Conservation (phyloP, 2,329 filamentous ascomycete genomes). For the Venturia asperata region DNA sequence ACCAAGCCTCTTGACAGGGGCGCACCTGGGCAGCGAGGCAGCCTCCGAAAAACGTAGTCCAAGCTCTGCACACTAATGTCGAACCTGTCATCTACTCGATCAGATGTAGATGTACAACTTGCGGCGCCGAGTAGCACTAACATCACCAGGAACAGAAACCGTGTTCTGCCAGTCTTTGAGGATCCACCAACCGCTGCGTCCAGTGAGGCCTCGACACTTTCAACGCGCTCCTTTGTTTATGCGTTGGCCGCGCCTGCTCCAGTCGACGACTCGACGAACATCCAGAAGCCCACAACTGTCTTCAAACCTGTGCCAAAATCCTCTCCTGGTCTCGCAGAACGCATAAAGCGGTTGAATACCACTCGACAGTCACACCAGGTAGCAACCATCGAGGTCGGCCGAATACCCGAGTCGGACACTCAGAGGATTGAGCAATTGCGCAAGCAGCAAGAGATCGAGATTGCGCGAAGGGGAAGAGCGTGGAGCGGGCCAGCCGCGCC, state of each 20-base stretch:
- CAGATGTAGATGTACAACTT: background rate
- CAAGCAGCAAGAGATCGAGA: slow-evolving; percentile 34
- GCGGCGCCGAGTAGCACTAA: background rate
- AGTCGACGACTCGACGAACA: slow-evolving; percentile 20
- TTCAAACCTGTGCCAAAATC: slow-evolving; percentile 28
- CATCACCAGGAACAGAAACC: background rate
- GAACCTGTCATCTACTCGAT: background rate
- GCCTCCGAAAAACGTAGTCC: background rate
- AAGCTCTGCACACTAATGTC: slow-evolving; percentile 8
- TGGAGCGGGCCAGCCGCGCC: slow-evolving; percentile 52
- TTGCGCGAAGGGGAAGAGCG: slow-evolving; percentile 61
- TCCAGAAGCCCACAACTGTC: background rate
- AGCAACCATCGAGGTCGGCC: slow-evolving; percentile 50
- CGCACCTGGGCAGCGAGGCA: background rate
- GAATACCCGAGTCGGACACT: slow-evolving; percentile 63
- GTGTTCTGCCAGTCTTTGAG: background rate
- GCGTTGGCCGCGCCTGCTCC: slow-evolving; percentile 7
- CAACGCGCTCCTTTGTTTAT: background rate
- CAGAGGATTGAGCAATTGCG: slow-evolving; percentile 62
- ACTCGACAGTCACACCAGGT: slow-evolving; percentile 25
- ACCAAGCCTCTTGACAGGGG: slow-evolving; percentile 1
- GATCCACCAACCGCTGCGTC: background rate
- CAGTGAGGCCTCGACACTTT: background rate
- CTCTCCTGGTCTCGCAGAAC: slow-evolving; percentile 38
- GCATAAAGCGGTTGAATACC: slow-evolving; percentile 36